Base-by-base conservation (phyloP, 192 early-diverging fungal genomes). In the Entomortierella parvispora region DNA sequence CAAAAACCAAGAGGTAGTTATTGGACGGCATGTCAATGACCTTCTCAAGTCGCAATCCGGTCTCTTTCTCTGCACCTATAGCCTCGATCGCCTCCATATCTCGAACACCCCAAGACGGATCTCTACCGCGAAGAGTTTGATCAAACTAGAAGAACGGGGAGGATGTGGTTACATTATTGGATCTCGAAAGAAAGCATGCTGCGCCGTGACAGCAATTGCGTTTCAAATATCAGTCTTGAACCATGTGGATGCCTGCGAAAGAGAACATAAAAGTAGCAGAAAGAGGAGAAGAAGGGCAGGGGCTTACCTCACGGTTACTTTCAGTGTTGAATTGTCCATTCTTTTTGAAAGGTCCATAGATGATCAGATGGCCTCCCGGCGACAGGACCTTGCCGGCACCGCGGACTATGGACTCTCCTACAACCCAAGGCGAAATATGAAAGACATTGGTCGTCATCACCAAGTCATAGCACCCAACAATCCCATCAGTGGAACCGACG, bases 371-470 rank as follows among this genome's bases (percentile, higher is more conserved):
- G 12, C 71, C 59, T 6, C 72, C 65, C 20, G 32, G 28, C 45
- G 62, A 68, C 0, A 62, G 37, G n/a, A 68, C 26, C 57, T 62
- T 42, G 31, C 59, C 65, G 26, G 64, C 53, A 6, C 64, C 64
- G 23, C 65, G 65, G 4, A 67, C 40, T 37, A 77, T 77, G 6
- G 65, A 77, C 49, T 68, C 49, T 0, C 65, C 59, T 7, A 77
- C 74, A n/a, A 68, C 52, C 74, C 65, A 77, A 9, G 74, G 74
- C 17, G 74, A 77, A 8, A 77, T 77, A 43, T 77, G 74, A 18
- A 77, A 68, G 4, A 77, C 74, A 43, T 77, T 77, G 7, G 74
- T 77, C 0, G 65, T 59, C 28, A 77, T 14, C 1, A 77, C 63
- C 48, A 77, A 7, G 47, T 77, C 74, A 25, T 63, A 77, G 20